Percentiles rank a stretch among this genome's conserved stretches.
phyloP scores from a whole-genome alignment of 2,329 filamentous ascomycete species.

The Aspergillus aculeatinus region DNA sequence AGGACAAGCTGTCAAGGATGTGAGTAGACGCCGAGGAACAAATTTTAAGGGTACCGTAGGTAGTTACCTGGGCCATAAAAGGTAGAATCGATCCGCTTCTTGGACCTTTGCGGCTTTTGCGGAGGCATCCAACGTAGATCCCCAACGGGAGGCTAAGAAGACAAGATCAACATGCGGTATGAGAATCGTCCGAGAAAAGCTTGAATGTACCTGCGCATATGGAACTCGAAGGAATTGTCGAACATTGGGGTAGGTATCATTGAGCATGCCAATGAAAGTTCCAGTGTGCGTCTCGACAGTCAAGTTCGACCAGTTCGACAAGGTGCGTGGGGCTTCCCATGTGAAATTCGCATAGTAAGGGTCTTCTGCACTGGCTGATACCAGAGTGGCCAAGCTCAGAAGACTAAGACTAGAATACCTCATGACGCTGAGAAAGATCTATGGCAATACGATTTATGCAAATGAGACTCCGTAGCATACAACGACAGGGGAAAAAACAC shows the following conservation, averaged over 20 bases:
- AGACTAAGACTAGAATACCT: too few species aligned
- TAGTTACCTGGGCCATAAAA: not conserved
- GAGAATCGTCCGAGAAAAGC: too few species aligned
- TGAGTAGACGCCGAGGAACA: not conserved
- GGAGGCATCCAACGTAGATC: conserved; percentile 30
- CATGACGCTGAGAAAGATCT: too few species aligned
- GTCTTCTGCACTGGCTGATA: not conserved
- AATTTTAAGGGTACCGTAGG: not conserved
- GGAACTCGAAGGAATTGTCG: conserved; percentile 41
- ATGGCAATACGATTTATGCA: too few species aligned
- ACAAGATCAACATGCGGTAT: not conserved
- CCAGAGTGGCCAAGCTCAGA: not conserved
- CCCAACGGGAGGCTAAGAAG: not conserved
- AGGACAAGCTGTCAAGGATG: conserved; percentile 20
- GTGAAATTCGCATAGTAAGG: conserved; percentile 21
- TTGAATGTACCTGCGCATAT: conserved; percentile 30
- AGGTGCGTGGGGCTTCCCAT: conserved; percentile 16
- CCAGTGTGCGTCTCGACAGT: conserved; percentile 14
- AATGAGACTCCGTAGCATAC: too few species aligned
- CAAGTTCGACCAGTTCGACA: conserved; percentile 21
- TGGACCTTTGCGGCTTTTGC: conserved; percentile 13
- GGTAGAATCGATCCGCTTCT: conserved; percentile 22
- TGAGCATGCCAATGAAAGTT: conserved; percentile 33
- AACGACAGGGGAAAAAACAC: too few species aligned
- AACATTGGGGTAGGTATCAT: conserved; percentile 36